phyloP scores from a whole-genome alignment of 805 yeast genomes.

The Wickerhamomyces chaumierensis region DNA sequence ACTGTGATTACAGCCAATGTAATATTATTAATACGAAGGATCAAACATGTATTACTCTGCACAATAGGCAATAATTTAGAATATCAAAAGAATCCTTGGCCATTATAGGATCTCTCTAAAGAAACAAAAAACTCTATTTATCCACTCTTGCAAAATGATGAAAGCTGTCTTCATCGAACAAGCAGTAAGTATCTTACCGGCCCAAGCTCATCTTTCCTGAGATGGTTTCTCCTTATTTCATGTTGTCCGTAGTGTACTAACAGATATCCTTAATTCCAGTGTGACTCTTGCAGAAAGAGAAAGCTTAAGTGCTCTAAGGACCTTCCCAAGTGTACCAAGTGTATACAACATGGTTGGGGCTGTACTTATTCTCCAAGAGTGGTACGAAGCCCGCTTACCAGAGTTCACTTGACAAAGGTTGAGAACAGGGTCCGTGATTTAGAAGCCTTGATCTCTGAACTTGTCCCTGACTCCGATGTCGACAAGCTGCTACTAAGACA shows the following conservation, averaged over 20 bases:
- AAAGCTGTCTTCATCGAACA: conserved; percentile 19
- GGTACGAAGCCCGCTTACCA: conserved; percentile 69
- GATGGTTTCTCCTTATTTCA: not conserved
- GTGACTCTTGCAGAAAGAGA: conserved; percentile 76
- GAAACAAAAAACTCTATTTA: no score
- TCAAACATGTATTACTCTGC: no score
- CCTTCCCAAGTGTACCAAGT: conserved; percentile 65
- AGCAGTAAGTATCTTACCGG: conserved; percentile 12
- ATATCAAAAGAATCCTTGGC: no score
- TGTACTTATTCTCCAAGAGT: conserved; percentile 73
- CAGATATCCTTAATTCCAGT: conserved; percentile 20
- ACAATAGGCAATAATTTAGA: no score
- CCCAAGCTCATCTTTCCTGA: not conserved
- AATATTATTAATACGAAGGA: no score
- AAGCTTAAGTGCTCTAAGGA: conserved; percentile 76
- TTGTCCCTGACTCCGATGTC: conserved; percentile 36
- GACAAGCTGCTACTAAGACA: conserved; percentile 23
- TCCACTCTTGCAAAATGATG: conserved; percentile 1
- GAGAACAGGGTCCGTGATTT: conserved; percentile 43
- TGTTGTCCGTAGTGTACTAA: not conserved
- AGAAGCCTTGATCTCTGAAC: conserved; percentile 30
- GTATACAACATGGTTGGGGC: conserved; percentile 59
- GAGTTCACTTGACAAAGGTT: conserved; percentile 70
- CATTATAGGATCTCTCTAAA: no score
- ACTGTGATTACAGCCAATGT: no score